Base-by-base conservation (phyloP, 2,329 filamentous ascomycete genomes). In the Aspergillus fischeri region DNA sequence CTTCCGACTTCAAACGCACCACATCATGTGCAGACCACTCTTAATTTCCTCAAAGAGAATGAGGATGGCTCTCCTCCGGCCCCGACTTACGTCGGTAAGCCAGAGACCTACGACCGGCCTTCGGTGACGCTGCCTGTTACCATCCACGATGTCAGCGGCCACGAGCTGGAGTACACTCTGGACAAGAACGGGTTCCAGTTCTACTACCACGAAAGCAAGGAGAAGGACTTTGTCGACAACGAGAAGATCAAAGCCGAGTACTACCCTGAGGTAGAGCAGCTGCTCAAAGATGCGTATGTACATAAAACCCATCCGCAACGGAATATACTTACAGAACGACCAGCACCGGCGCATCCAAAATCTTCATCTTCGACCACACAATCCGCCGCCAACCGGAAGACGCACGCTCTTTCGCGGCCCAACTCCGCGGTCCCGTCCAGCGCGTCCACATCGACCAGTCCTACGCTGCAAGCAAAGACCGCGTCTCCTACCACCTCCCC, bases 391-490 rank as follows among this genome's bases (percentile, higher is more conserved):
- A 70, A 32, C 59, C 63, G 3, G 70, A 74, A 44, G 66, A 66
- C 32, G 56, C 73, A 24, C 68, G 74, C 54, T 68, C 64, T 2
- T 67, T 68, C 10, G 72, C 69, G 1, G 60, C 62, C 8, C 70
- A 73, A 52, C 53, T 65, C 14, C 75, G 79, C 35, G 74, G 77
- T 5, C 79, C 79, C 2, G 79, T 81, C 1, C 76, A 78, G 57
- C 73, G 79, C n/a, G 79, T 81, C 2, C 79, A 81, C 62, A 80
- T 80, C 66, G 79, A 81, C 60, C 80, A 81, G 59, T 79, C 78
- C 49, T 77, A 78, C 60, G 64, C 71, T 29, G 79, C 78, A 0
- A 70, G 75, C 1, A 73, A 73, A 8, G 66, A 70, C 25, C 76
- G 78, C 14, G 78, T 81, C 5, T 56, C 66, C 1, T 70, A 78